These are phyloP conservation scores for Raphanus hybrid DNA, from an alignment of 441 rosid genomes.

Conservation along the genomic window DNA sequence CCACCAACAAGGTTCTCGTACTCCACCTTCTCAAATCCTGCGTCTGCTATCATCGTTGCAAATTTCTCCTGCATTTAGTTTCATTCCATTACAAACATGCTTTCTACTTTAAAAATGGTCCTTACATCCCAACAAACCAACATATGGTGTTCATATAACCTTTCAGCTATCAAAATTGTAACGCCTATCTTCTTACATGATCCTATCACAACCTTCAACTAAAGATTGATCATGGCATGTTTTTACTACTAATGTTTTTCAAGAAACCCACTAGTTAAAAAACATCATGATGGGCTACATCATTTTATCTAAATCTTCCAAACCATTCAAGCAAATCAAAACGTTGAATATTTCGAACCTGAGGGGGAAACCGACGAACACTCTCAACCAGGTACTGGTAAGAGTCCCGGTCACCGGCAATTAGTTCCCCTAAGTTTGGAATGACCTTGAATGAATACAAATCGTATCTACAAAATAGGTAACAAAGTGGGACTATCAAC, in stretches of 20 bases:
- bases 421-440: no score
- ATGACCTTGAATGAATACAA: no score
- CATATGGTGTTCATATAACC: background rate
- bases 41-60: constrained; percentile 85
- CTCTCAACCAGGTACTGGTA: no score
- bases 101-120: background rate
- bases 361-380: no score
- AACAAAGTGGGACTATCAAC: no score
- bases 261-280: constrained; percentile 14
- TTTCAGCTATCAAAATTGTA: background rate
- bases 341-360: background rate
- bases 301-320: background rate
- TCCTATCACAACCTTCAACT: background rate
- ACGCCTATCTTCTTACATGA: background rate
- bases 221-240: constrained; percentile 5
- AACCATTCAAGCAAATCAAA: background rate
- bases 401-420: no score
- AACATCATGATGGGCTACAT: constrained; percentile 1
- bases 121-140: background rate
- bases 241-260: background rate
- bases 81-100: constrained; percentile 3
- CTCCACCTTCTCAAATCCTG: constrained; percentile 92
- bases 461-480: no score
- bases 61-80: constrained; percentile 71
- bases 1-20: constrained; percentile 96